These are phyloP conservation scores for Talaromyces nanjingensis DNA, from an alignment of 495 filamentous ascomycete genomes.

Conservation along the genomic window DNA sequence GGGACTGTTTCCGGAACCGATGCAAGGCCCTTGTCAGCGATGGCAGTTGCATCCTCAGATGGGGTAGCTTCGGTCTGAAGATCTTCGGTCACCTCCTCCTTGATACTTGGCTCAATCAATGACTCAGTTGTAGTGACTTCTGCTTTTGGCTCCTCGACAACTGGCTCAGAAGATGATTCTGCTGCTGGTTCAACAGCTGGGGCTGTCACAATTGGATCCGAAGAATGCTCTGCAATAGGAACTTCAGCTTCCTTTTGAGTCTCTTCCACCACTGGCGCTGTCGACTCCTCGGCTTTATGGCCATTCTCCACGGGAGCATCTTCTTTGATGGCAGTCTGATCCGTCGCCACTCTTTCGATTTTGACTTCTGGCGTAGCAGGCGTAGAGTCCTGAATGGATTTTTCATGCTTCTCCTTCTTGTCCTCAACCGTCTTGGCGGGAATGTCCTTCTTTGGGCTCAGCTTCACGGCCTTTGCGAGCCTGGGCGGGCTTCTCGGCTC, in stretches of 20 bases:
- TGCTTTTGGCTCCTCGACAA: background rate
- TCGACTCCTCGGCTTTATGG: background rate
- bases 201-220: background rate
- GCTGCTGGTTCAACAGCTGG: background rate
- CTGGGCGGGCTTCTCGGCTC: slow-evolving; percentile 37
- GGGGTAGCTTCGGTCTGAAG: background rate
- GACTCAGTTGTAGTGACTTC: background rate
- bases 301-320: background rate
- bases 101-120: background rate
- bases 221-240: background rate
- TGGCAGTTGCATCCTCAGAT: background rate
- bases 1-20: background rate
- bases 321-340: background rate
- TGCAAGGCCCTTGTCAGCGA: background rate
- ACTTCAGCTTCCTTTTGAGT: background rate
- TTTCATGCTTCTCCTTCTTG: background rate
- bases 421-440: background rate
- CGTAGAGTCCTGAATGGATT: background rate
- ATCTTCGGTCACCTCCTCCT: background rate
- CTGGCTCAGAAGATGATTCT: background rate
- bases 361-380: background rate
- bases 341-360: background rate
- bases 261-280: background rate
- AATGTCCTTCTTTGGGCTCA: slow-evolving; percentile 16
- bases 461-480: slow-evolving; percentile 15